These are phyloP conservation scores for Gnomoniopsis sp. DNA, from an alignment of 2,329 filamentous ascomycete species.

Conservation along the genomic window DNA sequence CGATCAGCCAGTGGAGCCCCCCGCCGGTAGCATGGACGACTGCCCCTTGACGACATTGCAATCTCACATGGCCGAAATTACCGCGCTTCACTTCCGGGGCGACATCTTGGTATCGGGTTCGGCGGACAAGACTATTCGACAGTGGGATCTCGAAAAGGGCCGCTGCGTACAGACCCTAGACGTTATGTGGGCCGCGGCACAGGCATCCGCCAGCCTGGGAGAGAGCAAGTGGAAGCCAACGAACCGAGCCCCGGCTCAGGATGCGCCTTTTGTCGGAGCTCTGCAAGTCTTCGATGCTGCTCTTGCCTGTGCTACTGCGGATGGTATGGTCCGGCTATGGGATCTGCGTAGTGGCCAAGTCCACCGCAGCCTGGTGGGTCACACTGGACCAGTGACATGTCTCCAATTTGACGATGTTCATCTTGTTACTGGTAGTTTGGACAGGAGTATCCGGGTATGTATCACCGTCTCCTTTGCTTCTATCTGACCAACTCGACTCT, in stretches of 20 bases:
- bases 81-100: slow-evolving; percentile 84
- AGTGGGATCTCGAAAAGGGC: slow-evolving; percentile 98
- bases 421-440: slow-evolving; percentile 86
- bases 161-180: slow-evolving; percentile 96
- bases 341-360: slow-evolving; percentile 95
- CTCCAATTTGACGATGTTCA: slow-evolving; percentile 96
- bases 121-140: slow-evolving; percentile 92
- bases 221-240: slow-evolving; percentile 71
- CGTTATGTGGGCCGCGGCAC: slow-evolving; percentile 95
- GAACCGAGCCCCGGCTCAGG: slow-evolving; percentile 59
- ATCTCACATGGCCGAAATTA: slow-evolving; percentile 91
- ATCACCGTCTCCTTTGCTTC: neutral
- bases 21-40: slow-evolving; percentile 79
- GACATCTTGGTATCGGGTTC: slow-evolving; percentile 93
- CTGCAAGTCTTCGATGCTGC: slow-evolving; percentile 95
- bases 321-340: slow-evolving; percentile 96
- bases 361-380: slow-evolving; percentile 91
- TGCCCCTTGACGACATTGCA: slow-evolving; percentile 85
- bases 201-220: slow-evolving; percentile 69
- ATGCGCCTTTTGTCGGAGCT: slow-evolving; percentile 90
- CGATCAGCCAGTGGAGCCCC: slow-evolving; percentile 65
- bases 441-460: slow-evolving; percentile 90
- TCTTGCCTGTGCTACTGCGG: slow-evolving; percentile 91
- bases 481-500: neutral
- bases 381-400: slow-evolving; percentile 90